Evolutionary conservation across 129 eudicot genomes (phyloP), one percentile per base, ranked within the genome.

Genomic region (Escallonia herrerae): DNA sequence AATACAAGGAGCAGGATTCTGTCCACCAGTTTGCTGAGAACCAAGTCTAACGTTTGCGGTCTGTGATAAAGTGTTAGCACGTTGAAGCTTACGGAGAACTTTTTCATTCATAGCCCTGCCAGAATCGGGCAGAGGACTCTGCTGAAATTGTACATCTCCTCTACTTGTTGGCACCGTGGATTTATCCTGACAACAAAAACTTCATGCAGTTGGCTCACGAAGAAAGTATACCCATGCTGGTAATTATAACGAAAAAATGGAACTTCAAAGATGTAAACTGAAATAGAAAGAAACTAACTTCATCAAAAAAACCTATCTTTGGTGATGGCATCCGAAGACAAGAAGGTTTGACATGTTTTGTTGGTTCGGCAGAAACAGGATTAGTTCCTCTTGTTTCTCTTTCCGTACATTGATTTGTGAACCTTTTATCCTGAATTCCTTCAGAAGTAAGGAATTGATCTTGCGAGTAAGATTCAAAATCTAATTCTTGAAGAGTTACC

Each of bases 291-390:
- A 52, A 62, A 72, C 73, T 42, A 22, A 90, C 95, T 89, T 81
- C 79, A 69, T 81, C 95, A 60, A 90, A 90, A 77, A 83, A 90
- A 69, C 97, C 90, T 51, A 86, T 68, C 58, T 58, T 79, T 62
- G 85, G 84, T 15, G 95, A 86, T 79, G 95, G 97, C 80, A 73
- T 55, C 54, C 95, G 84, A 13, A 90, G 95, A 62, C 86, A 74
- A 7, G 95, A 86, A 75, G 79, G 71, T 78, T 67, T 81, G 22
- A 48, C 53, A 56, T 39, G 70, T 59, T 66, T 56, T 47, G 66
- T 58, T 6, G 77, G 49, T 63, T 66, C 83, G 69, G 76, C 68
- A 49, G 69, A 66, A 71, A 54, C 15, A 14, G 56, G 66, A 65
- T 44, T 14, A 15, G 62, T 64, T 51, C 66, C 72, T 64, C 66